phyloP scores from a whole-genome alignment of 352 stramenopile species.

The Pythium phragmiticola region DNA sequence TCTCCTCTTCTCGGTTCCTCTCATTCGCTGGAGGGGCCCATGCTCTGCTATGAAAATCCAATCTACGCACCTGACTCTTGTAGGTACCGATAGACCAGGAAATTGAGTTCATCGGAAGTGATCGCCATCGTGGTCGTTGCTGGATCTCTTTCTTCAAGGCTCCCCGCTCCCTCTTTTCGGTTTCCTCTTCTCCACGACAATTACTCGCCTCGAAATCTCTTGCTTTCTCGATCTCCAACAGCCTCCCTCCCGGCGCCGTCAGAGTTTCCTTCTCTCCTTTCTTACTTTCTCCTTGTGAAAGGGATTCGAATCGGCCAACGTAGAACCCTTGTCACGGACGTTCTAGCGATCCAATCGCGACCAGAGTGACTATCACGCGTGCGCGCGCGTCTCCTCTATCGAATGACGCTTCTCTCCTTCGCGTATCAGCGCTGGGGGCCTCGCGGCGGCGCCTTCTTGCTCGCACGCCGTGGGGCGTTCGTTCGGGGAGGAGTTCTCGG shows the following conservation, averaged over 20 bases:
- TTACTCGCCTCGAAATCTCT: neutral
- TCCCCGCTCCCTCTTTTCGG: neutral
- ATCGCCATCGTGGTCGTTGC: slow-evolving; percentile 68
- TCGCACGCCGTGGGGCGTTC: slow-evolving; percentile 3
- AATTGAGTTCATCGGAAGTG: slow-evolving; percentile 97
- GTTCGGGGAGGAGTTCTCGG: neutral
- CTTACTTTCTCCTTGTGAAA: neutral
- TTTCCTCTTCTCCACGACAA: neutral
- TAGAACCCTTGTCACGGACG: neutral
- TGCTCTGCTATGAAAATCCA: neutral
- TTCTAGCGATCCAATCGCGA: neutral
- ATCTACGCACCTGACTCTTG: slow-evolving; percentile 89
- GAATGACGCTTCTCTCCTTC: neutral
- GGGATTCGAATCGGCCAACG: neutral
- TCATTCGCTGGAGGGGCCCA: neutral
- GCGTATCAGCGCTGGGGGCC: neutral
- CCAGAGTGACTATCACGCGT: neutral
- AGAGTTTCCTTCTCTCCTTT: neutral
- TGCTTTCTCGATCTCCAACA: neutral
- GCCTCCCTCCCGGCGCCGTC: neutral
- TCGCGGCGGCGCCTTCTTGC: slow-evolving; percentile 5
- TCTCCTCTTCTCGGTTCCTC: neutral
- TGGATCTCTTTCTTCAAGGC: neutral
- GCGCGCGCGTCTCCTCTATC: slow-evolving; percentile 12
- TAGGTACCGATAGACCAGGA: slow-evolving; percentile 97